Conservation (phyloP, 352 stramenopile species). For the Globisporangium lucens region DNA sequence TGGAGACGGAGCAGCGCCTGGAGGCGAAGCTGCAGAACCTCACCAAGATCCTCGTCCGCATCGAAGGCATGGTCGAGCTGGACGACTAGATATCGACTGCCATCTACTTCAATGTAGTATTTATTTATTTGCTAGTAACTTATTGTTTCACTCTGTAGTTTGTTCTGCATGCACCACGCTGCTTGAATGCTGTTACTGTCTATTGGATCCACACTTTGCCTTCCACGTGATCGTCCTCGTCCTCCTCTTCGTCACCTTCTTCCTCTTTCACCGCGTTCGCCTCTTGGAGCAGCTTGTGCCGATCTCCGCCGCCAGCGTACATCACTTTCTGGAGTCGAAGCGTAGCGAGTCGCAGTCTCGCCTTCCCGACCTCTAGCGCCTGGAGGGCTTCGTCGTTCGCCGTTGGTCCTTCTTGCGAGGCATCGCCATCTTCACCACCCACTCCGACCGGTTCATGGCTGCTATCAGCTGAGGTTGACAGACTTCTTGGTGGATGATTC, state of each 20-base stretch:
- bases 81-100: slow-evolving; percentile 24
- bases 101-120: not conserved
- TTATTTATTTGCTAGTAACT: not conserved
- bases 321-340: slow-evolving; percentile 9
- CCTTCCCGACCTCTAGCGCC: not conserved
- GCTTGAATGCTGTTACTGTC: not conserved
- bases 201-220: not conserved
- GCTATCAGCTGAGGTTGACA: not conserved
- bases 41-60: slow-evolving; percentile 61
- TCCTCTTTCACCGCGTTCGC: slow-evolving; percentile 13
- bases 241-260: not conserved
- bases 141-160: not conserved
- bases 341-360: not conserved
- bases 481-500: not conserved
- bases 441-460: not conserved
- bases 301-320: not conserved
- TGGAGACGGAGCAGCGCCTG: slow-evolving; percentile 63
- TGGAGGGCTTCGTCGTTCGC: not conserved
- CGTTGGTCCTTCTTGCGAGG: not conserved
- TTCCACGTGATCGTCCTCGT: not conserved
- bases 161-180: not conserved
- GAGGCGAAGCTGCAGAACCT: slow-evolving; percentile 66
- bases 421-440: not conserved
- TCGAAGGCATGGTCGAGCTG: slow-evolving; percentile 58
- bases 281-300: slow-evolving; percentile 14